Conservation (phyloP, 768 basidiomycete genomes). For the Phylloporus sp. region DNA sequence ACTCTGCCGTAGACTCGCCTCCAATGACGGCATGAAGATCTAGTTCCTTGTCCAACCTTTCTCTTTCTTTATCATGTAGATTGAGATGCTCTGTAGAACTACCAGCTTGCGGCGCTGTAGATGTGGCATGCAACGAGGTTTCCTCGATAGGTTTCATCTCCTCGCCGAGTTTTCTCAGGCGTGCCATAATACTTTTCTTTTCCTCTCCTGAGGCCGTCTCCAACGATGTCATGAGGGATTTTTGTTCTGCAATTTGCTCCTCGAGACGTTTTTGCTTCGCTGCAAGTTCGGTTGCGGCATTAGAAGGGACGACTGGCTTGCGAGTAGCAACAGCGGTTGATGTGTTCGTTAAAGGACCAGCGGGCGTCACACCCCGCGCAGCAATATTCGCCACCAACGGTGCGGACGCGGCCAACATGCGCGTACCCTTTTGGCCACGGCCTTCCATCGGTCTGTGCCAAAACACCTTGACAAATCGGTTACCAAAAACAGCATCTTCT, state of each 20-base stretch:
- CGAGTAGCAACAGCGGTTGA: conserved; percentile 28
- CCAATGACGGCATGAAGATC: conserved; percentile 50
- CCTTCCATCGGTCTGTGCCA: conserved; percentile 95
- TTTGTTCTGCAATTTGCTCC: conserved; percentile 85
- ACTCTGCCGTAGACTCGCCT: conserved; percentile 58
- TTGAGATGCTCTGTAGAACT: conserved; percentile 29
- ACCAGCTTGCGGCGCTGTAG: conserved; percentile 21
- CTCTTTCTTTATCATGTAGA: conserved; percentile 56
- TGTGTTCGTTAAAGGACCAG: conserved; percentile 29
- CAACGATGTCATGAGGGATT: conserved; percentile 72
- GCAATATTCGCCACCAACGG: conserved; percentile 65
- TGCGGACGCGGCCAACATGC: conserved; percentile 80
- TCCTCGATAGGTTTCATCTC: conserved; percentile 61
- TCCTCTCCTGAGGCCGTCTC: conserved; percentile 60
- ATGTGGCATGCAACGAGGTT: conserved; percentile 24
- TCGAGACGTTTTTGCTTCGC: conserved; percentile 74
- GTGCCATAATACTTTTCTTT: conserved; percentile 76
- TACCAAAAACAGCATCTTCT: conserved; percentile 92
- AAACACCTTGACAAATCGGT: conserved; percentile 92
- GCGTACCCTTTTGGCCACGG: conserved; percentile 73
- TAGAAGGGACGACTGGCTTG: conserved; percentile 36
- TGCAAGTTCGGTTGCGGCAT: conserved; percentile 51
- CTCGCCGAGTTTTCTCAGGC: conserved; percentile 70
- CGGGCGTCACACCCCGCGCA: conserved; percentile 47
- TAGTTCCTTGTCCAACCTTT: conserved; percentile 79